Base-by-base conservation (phyloP, 805 yeast species). In the Yarrowia hollandica region DNA sequence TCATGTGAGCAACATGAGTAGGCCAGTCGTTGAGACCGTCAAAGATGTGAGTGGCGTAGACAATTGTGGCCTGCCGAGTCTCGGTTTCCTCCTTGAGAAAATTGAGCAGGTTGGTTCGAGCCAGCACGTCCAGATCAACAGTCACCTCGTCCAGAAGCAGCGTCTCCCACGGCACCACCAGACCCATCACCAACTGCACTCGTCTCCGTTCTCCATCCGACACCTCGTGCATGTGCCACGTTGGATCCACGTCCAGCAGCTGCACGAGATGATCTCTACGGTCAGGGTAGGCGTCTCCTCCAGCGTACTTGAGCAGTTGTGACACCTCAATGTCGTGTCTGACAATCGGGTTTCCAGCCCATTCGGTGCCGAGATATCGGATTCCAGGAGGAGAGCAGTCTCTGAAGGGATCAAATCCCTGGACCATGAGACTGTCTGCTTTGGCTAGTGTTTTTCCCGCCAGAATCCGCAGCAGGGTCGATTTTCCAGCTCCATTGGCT, bases 401-500 rank as follows among this genome's bases (percentile, higher is more conserved):
- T n/a, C 88, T 75, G 73, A 94, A 94, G 1, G 99, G 99, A 67
- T 94, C 96, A 55, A 80, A 76, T 0, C 96, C 96, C 30, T 89
- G 88, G n/a, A 94, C 79, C 21, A 70, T 65, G 26, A 94, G 81
- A 12, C 75, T 71, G 0, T 97, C 97, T 14, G 80, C 75, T 60
- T 83, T 82, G 62, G 95, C 85, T 61, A 94, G 77, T 7, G 94
- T 90, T 67, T 92, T 92, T 3, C 99, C 99, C 0, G 97, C 96
- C 16, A 94, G 75, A 15, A 94, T 80, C 69, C 84, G 82, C 63
- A 94, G 76, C 39, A 94, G 71, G 0, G 99, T 94, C 1, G 97
- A 88, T 71, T 94, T 94, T 4, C 99, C 98, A 0, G 99, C 98
- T 16, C 99, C 99, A 66, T 91, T 91, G 11, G 98, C 96, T 0